Evolutionary conservation across 164 flowering plant species (phyloP).

Genomic region (Nymphaea colorata): DNA sequence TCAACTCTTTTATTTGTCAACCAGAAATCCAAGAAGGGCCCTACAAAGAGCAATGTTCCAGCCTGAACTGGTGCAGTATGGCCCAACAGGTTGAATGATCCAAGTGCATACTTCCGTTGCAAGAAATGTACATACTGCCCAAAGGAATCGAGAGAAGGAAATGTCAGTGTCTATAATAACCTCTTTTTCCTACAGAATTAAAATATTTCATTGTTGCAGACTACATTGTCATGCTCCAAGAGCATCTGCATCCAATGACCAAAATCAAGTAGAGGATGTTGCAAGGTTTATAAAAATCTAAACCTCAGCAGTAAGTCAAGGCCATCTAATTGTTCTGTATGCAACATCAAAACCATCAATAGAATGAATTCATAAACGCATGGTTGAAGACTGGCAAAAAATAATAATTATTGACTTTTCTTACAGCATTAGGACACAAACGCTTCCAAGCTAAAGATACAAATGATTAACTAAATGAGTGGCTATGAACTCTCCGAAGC

Average conservation of each 20-base stretch:
- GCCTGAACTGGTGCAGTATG: constrained; percentile 94
- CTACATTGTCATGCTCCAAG: not conserved
- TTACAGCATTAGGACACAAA: no score
- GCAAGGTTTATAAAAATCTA: no score
- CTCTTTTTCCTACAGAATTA: not conserved
- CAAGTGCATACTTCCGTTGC: constrained; percentile 65
- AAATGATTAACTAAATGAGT: not conserved
- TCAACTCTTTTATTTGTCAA: constrained; percentile 62
- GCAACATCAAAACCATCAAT: no score
- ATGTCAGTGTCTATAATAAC: not conserved
- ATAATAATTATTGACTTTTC: not conserved
- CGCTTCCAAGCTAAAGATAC: no score
- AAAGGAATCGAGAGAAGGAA: not conserved
- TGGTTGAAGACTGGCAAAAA: not conserved
- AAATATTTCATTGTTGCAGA: not conserved
- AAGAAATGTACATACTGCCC: constrained; percentile 81
- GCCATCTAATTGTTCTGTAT: no score
- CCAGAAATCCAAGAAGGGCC: constrained; percentile 82
- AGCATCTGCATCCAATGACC: not conserved
- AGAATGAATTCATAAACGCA: not conserved
- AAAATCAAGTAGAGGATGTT: no score
- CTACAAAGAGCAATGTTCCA: constrained; percentile 50
- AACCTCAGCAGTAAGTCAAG: no score
- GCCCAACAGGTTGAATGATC: constrained; percentile 79
- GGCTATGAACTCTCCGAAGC: not conserved